phyloP scores from a whole-genome alignment of 2,329 filamentous ascomycete genomes.

The Sordariomycetes sp. region DNA sequence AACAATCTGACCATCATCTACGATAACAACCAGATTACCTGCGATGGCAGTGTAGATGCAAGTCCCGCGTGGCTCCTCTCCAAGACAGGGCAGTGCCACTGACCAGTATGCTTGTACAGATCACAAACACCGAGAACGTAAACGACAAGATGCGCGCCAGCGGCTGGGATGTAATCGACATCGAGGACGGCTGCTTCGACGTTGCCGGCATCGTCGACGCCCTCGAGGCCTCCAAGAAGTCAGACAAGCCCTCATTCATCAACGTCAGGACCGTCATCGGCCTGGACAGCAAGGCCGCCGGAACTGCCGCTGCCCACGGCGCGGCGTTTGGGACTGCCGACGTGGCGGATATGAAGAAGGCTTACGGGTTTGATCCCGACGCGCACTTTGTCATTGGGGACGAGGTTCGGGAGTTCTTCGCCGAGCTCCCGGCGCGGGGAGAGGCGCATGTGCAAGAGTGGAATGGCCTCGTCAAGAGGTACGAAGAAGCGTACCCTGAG shows the following conservation, averaged over 20 bases:
- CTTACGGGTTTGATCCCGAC: slow-evolving; percentile 92
- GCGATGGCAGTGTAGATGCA: slow-evolving; percentile 70
- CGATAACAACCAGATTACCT: slow-evolving; percentile 96
- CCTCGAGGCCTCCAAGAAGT: slow-evolving; percentile 69
- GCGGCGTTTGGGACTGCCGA: slow-evolving; percentile 92
- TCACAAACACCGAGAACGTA: slow-evolving; percentile 94
- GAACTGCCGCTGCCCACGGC: slow-evolving; percentile 91
- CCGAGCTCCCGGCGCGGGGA: slow-evolving; percentile 73
- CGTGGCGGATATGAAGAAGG: slow-evolving; percentile 82
- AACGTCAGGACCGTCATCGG: slow-evolving; percentile 96
- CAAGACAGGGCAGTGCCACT: background rate
- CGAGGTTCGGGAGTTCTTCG: slow-evolving; percentile 83
- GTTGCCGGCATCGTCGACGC: slow-evolving; percentile 79
- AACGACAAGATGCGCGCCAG: slow-evolving; percentile 89
- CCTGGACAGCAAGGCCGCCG: slow-evolving; percentile 84
- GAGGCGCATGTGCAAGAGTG: slow-evolving; percentile 87
- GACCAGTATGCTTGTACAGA: slow-evolving; percentile 47
- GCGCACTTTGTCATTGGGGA: slow-evolving; percentile 88
- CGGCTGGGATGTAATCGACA: slow-evolving; percentile 83
- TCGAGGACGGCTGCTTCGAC: slow-evolving; percentile 81
- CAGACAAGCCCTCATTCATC: slow-evolving; percentile 95
- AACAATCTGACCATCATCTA: slow-evolving; percentile 96
- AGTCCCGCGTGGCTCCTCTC: slow-evolving; percentile 12
- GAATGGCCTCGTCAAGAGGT: slow-evolving; percentile 86
- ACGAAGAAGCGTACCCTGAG: slow-evolving; percentile 61